Conservation (phyloP, 1,139 yeast species). For the Geotrichum reessii region DNA sequence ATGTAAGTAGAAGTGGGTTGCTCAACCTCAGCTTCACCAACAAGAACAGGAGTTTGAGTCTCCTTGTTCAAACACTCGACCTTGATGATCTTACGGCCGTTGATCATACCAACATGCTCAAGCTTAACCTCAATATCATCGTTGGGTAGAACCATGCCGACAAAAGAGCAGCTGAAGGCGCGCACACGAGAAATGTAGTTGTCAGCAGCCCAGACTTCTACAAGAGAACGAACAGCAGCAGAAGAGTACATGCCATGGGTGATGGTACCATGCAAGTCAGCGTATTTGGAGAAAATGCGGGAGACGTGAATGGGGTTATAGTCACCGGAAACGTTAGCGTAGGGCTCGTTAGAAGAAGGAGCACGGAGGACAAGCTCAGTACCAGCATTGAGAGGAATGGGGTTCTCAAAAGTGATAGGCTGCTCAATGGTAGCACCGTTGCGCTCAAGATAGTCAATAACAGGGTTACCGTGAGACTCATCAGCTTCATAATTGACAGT, state of each 20-base stretch:
- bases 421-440: constrained; percentile 92
- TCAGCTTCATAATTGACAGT: constrained; percentile 86
- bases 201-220: constrained; percentile 98
- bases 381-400: constrained; percentile 77
- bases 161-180: constrained; percentile 85
- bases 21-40: constrained; percentile 97
- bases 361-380: constrained; percentile 69
- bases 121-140: constrained; percentile 81
- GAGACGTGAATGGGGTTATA: constrained; percentile 97
- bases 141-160: constrained; percentile 96
- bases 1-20: constrained; percentile 96
- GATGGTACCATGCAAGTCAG: constrained; percentile 91
- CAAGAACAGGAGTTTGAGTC: constrained; percentile 61
- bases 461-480: constrained; percentile 94
- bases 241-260: constrained; percentile 99
- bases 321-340: constrained; percentile 96
- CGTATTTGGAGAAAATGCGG: constrained; percentile 88
- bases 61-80: constrained; percentile 83
- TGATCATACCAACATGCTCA: constrained; percentile 97
- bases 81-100: constrained; percentile 95
- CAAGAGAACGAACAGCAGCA: constrained; percentile 89
- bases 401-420: constrained; percentile 82
- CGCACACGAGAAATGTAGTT: constrained; percentile 93
- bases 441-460: constrained; percentile 84
- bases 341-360: constrained; percentile 86